Base-by-base conservation (phyloP, 2,329 filamentous ascomycete genomes). In the Aspergillus sp. region DNA sequence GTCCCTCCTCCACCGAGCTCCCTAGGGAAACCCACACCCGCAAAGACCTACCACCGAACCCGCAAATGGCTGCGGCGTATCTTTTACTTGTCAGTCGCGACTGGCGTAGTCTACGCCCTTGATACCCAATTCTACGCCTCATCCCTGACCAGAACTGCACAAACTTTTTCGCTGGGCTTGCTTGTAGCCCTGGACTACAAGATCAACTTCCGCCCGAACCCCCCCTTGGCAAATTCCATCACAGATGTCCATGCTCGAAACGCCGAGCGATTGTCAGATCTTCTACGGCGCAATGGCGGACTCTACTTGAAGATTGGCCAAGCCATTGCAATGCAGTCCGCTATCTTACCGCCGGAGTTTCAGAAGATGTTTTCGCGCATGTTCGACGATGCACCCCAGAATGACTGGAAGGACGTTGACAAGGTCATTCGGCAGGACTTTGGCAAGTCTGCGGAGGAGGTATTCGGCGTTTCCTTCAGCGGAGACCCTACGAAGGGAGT, bases 371-470 rank as follows among this genome's bases (percentile, higher is more conserved):
- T 99, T 71, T 82, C 89, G 21, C 85, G 89, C 68, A 97, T 99
- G 91, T 99, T 98, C 72, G 95, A 98, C 72, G 93, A 98, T 78
- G 95, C 95, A 62, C 93, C 93, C 39, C 93, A 97, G 80, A 95
- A 96, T 71, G 82, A 84, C 43, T 98, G 93, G 93, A 83, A 81
- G 64, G 90, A 93, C 51, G 88, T 96, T 2, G 89, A 96, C 77
- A 84, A 82, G 69, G 93, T 98, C 12, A 90, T 99, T 41, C 81
- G 85, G 21, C 87, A 96, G 72, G 95, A 98, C 67, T 98, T 97
- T 80, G 90, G 88, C 3, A 88, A 86, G 72, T 87, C 87, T 23
- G 87, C 89, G 0, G 91, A 97, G 77, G 92, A 97, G 64, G 91
- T 97, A 0, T 98, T 98, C 75, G 93, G 91, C 0, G 87, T 97